phyloP scores from a whole-genome alignment of 2,329 filamentous ascomycete species.

The Emericellopsis cladophorae region DNA sequence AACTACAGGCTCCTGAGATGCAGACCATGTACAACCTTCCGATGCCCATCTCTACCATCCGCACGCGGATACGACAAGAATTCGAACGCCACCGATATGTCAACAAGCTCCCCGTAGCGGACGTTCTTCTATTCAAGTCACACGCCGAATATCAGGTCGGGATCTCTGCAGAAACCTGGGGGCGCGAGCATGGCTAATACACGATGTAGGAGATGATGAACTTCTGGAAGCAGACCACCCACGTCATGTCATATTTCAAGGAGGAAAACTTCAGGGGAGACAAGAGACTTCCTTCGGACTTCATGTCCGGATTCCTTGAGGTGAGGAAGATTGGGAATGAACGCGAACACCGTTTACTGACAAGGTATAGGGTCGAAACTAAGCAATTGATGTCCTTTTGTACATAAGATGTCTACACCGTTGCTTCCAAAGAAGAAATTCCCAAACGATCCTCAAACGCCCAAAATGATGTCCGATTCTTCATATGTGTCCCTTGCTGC shows the following conservation, averaged over 20 bases:
- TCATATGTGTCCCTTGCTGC: constrained; percentile 6
- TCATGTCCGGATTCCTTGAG: constrained; percentile 93
- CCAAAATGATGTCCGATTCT: neutral
- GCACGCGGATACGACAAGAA: constrained; percentile 90
- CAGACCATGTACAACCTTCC: constrained; percentile 94
- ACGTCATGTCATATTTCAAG: constrained; percentile 95
- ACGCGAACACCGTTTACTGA: constrained; percentile 5
- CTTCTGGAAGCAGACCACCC: constrained; percentile 95
- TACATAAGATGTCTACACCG: constrained; percentile 20
- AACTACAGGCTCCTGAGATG: constrained; percentile 75
- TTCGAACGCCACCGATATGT: constrained; percentile 94
- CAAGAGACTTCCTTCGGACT: constrained; percentile 70
- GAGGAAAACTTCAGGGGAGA: constrained; percentile 66
- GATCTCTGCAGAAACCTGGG: too few relatives aligned
- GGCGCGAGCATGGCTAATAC: too few relatives aligned
- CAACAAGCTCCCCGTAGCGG: constrained; percentile 75
- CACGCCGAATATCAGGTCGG: constrained; percentile 85
- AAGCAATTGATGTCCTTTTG: constrained; percentile 14
- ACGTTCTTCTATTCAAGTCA: constrained; percentile 83
- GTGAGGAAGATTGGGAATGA: constrained; percentile 33
- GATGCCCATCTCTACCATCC: constrained; percentile 74
- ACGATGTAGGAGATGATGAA: constrained; percentile 79
- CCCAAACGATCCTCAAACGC: constrained; percentile 9
- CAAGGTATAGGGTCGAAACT: constrained; percentile 40
- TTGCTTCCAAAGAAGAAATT: constrained; percentile 15